Percentiles rank a stretch among this genome's conserved stretches.
Conservation (phyloP, 768 basidiomycete genomes). For the Tulasnella sp. region DNA sequence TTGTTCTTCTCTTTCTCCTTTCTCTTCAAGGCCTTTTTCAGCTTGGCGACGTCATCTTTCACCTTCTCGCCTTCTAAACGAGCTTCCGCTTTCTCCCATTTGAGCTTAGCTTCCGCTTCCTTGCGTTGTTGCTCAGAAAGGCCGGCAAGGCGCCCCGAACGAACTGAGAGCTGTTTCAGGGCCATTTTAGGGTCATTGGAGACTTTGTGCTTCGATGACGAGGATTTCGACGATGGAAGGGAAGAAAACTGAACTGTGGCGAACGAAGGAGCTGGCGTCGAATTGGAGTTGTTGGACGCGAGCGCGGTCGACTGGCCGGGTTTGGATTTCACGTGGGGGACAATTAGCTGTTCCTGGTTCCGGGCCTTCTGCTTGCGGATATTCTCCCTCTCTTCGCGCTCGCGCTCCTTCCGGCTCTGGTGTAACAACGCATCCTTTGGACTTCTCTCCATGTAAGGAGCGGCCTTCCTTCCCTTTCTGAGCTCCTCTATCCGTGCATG, state of each 20-base stretch:
- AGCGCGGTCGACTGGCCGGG: conserved; percentile 2
- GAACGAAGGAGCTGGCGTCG: conserved; percentile 33
- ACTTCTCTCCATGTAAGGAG: not conserved
- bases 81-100: conserved; percentile 87
- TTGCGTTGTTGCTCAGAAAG: conserved; percentile 83
- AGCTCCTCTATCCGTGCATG: conserved; percentile 70
- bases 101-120: conserved; percentile 71
- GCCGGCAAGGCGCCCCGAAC: conserved; percentile 69
- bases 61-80: conserved; percentile 89
- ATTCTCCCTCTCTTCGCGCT: conserved; percentile 69
- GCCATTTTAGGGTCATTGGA: conserved; percentile 82
- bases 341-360: conserved; percentile 66
- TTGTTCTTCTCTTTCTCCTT: conserved; percentile 86
- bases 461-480: conserved; percentile 39
- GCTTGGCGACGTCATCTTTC: conserved; percentile 70
- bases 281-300: conserved; percentile 29
- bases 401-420: conserved; percentile 76
- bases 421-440: conserved; percentile 72
- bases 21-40: conserved; percentile 92
- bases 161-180: conserved; percentile 68
- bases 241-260: conserved; percentile 70
- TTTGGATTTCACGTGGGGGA: conserved; percentile 46
- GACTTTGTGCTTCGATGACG: conserved; percentile 52
- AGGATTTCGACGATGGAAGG: conserved; percentile 31
- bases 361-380: conserved; percentile 44